Base-by-base conservation (phyloP, 148 eudicot genomes). In the Spergularia marina region DNA sequence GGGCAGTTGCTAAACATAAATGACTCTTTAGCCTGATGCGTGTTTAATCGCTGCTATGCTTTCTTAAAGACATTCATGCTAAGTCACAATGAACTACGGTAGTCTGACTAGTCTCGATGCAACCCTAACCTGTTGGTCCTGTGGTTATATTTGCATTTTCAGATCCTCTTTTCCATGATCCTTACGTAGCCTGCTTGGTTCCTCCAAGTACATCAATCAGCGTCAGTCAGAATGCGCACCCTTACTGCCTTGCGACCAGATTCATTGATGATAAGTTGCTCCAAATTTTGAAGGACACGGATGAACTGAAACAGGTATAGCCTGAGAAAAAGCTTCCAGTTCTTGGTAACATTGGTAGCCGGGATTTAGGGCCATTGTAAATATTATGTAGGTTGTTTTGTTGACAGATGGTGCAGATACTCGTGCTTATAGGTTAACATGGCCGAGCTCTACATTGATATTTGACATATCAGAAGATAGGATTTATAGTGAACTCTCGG, bases 381-480 rank as follows among this genome's bases (percentile, higher is more conserved):
- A 71, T 54, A 49, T 68, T 77, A 39, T 81, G 66, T 82, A 94
- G 98, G 93, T 90, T 83, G 97, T 94, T 79, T 74, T 94, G 78
- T 86, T 94, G 66, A 94, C 96, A 83, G 97, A 94, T 89, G 98
- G 98, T 36, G 86, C 87, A 80, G 98, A 94, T 75, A 94, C 98
- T 75, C 90, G 98, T 41, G 88, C 91, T 70, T 94, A 89, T 79
- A 78, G 96, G 78, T 89, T 94, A 70, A 83, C 83, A 17, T 94
- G 98, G 98, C 97, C 93, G 14, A 74, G 64, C 71, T 91, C 97
- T 55, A 91, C 93, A 34, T 58, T 94, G 81, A 78, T 94, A 39
- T 91, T 80, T 80, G 96, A 91, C 54, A 67, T 94, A 54, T 94
- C 97, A 58, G 93, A 88, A 5, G 91, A 83, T 25, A 73, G 65